phyloP scores from a whole-genome alignment of 1,284 basidiomycete species.

The Microbotryum silenes-acaulis region DNA sequence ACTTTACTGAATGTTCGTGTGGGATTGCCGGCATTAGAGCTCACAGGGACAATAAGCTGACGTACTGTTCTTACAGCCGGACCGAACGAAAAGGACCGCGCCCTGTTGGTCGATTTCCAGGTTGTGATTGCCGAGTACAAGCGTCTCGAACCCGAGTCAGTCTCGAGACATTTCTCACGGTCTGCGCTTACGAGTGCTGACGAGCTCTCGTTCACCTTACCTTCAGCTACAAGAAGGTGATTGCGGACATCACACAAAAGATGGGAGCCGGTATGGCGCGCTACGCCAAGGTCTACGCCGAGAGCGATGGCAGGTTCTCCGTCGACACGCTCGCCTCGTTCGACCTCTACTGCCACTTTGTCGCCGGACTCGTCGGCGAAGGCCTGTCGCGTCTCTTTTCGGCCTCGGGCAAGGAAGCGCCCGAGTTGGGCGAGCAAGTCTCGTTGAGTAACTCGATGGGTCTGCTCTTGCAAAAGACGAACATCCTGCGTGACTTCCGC shows the following conservation, averaged over 20 bases:
- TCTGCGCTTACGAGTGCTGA: neutral
- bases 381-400: slow-evolving; percentile 86
- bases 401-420: slow-evolving; percentile 74
- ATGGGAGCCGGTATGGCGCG: slow-evolving; percentile 97
- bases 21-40: neutral
- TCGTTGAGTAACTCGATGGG: slow-evolving; percentile 92
- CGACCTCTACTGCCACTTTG: slow-evolving; percentile 97
- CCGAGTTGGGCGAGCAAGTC: slow-evolving; percentile 70
- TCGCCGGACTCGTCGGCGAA: slow-evolving; percentile 95
- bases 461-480: slow-evolving; percentile 94
- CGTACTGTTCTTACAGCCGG: slow-evolving; percentile 44
- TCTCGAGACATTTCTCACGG: slow-evolving; percentile 7
- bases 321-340: slow-evolving; percentile 73
- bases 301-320: slow-evolving; percentile 45
- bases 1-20: slow-evolving; percentile 56
- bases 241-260: slow-evolving; percentile 70
- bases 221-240: slow-evolving; percentile 67
- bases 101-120: slow-evolving; percentile 79
- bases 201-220: neutral
- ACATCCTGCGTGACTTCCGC: slow-evolving; percentile 91
- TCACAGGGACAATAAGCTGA: neutral
- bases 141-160: slow-evolving; percentile 57
- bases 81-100: slow-evolving; percentile 82
- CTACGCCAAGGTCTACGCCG: slow-evolving; percentile 71
- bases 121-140: slow-evolving; percentile 76